These are phyloP conservation scores for Ehretia macrophylla DNA, from an alignment of 257 asterid genomes.

Conservation along the genomic window DNA sequence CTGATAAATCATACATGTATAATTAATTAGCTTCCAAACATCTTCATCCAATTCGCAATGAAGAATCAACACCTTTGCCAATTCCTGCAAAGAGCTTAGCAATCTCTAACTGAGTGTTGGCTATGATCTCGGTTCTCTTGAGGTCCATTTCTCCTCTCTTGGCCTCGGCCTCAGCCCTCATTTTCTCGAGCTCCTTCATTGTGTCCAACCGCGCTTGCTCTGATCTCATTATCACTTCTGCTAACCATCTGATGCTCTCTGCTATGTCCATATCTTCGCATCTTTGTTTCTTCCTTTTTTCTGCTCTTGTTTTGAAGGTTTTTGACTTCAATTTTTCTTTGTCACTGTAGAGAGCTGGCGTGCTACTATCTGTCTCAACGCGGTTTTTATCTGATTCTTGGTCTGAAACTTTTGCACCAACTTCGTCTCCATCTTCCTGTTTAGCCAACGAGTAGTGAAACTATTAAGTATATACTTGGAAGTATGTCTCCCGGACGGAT, in stretches of 20 bases:
- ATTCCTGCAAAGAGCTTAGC: constrained; percentile 60
- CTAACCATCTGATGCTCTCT: constrained; percentile 69
- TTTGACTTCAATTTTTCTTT: constrained; percentile 32
- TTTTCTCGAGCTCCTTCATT: constrained; percentile 66
- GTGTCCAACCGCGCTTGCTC: constrained; percentile 76
- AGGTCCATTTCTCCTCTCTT: constrained; percentile 80
- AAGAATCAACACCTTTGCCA: constrained; percentile 36
- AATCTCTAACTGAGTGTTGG: constrained; percentile 68
- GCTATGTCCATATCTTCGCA: constrained; percentile 39
- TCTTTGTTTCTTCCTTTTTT: constrained; percentile 34
- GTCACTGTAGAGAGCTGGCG: constrained; percentile 44
- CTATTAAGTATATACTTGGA: background rate
- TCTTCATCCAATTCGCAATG: constrained; percentile 46
- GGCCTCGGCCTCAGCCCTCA: constrained; percentile 70
- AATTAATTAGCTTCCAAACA: too few relatives aligned
- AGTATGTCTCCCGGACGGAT: background rate
- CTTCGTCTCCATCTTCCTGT: constrained; percentile 42
- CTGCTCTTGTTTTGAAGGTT: constrained; percentile 19
- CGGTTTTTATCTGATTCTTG: constrained; percentile 36
- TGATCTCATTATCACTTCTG: constrained; percentile 63
- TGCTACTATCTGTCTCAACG: constrained; percentile 54
- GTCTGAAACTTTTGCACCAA: constrained; percentile 32
- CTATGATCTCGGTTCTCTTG: constrained; percentile 64
- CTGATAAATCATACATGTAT: too few relatives aligned
- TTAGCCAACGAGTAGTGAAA: background rate